Evolutionary conservation across 2,329 filamentous ascomycete genomes (phyloP), one percentile per base, ranked within the genome.

Genomic region (Acarospora socialis): DNA sequence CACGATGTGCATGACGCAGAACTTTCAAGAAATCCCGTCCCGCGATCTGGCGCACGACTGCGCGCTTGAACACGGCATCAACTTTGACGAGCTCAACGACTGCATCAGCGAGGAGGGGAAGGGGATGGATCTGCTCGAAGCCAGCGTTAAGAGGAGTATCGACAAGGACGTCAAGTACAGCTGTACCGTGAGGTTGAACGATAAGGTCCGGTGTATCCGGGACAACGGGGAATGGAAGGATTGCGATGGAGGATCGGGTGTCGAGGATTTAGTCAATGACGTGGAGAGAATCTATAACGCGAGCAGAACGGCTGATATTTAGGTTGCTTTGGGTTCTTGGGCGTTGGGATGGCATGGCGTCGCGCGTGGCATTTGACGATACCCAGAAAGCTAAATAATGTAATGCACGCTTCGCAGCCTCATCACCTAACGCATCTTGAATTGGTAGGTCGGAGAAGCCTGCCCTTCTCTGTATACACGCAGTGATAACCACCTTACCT

Each of bases 31-130:
- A 5, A 93, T 98, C 20, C 87, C 90, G 2, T 65, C 81, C 20
- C 70, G 77, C 30, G 65, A 67, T n/a, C 67, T 94, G 12, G 68
- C 94, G 23, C 70, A 92, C 51, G 75, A 83, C 50, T 98, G 90
- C 53, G 83, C 90, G 3, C 63, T 93, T 30, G 83, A 95, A 57
- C 82, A 93, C 49, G 84, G 82, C 17, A 75, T 95, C 29, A 77
- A 90, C 47, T 83, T 94, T 51, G 66, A 74, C 16, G 66, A 70
- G 41, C 57, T 98, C 34, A 92, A 95, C 53, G 65, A 77, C 13
- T 98, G 90, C 53, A 77, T 82, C 25, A 77, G 77, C 23, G 47
- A 69, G 73, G 42, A 78, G 66, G 37, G 63, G 59, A 39, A 56
- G 40, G 61, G 61, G 2, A 43, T 61, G 22, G 48, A 50, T 22